phyloP scores from a whole-genome alignment of 2,329 filamentous ascomycete genomes.

The Trichoderma gracile region DNA sequence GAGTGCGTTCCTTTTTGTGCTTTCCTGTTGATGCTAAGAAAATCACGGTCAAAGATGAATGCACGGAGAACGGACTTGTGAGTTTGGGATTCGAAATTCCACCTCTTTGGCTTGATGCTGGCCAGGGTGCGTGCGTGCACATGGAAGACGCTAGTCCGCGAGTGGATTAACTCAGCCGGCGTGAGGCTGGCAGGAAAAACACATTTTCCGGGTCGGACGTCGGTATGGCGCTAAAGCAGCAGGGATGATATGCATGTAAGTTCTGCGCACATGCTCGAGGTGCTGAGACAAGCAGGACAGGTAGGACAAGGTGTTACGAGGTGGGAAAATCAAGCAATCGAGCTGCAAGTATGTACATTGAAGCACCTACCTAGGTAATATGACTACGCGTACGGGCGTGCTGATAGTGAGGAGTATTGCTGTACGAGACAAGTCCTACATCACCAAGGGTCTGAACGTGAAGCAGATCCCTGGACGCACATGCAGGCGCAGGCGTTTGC shows the following conservation, averaged over 20 bases:
- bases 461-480: no score
- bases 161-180: no score
- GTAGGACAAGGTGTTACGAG: neutral
- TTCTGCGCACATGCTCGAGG: constrained; percentile 11
- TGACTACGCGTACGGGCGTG: no score
- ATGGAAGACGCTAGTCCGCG: neutral
- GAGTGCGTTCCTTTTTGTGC: neutral
- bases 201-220: neutral
- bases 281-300: neutral
- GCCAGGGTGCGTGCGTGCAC: neutral
- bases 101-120: neutral
- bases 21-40: neutral
- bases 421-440: no score
- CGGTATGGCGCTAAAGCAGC: constrained; percentile 20
- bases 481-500: no score
- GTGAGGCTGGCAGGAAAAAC: neutral
- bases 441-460: no score
- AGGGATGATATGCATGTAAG: constrained; percentile 23
- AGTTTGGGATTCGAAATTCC: neutral
- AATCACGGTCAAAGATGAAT: constrained; percentile 3
- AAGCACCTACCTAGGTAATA: no score
- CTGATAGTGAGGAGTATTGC: no score
- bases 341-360: neutral
- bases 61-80: neutral
- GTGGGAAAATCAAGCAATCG: neutral